These are phyloP conservation scores for Phialophora tarda DNA, from an alignment of 2,329 filamentous ascomycete genomes.

Conservation along the genomic window DNA sequence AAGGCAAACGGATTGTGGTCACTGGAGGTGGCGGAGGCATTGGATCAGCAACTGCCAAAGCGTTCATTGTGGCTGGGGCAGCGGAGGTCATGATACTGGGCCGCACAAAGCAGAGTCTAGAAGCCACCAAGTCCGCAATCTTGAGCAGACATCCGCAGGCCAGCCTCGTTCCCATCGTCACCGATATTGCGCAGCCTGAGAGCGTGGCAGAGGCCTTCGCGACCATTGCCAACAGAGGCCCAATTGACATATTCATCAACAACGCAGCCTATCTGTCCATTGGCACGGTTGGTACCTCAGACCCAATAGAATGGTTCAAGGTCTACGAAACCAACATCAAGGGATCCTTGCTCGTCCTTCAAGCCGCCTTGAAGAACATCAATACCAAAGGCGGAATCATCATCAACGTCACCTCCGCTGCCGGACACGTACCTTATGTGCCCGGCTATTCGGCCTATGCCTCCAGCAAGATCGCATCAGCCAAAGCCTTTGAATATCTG, in stretches of 20 bases:
- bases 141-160: constrained; percentile 38
- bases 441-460: constrained; percentile 43
- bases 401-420: constrained; percentile 8
- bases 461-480: constrained; percentile 50
- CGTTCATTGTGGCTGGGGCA: constrained; percentile 50
- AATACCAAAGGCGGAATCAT: constrained; percentile 13
- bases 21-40: constrained; percentile 44
- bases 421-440: constrained; percentile 2
- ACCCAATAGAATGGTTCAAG: constrained; percentile 37
- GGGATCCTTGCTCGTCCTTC: constrained; percentile 23
- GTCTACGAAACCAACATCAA: constrained; percentile 37
- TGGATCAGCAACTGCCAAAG: constrained; percentile 39
- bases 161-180: constrained; percentile 40
- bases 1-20: constrained; percentile 43
- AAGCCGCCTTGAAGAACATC: constrained; percentile 26
- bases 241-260: constrained; percentile 40
- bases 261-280: constrained; percentile 38
- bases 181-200: neutral
- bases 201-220: neutral
- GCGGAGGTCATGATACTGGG: constrained; percentile 48
- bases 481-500: constrained; percentile 51
- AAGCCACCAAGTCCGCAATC: constrained; percentile 37
- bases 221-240: constrained; percentile 2
- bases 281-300: constrained; percentile 16
- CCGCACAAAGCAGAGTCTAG: constrained; percentile 45